Evolutionary conservation across 2,329 filamentous ascomycete species (phyloP).

Genomic region (Diatrype stigma): DNA sequence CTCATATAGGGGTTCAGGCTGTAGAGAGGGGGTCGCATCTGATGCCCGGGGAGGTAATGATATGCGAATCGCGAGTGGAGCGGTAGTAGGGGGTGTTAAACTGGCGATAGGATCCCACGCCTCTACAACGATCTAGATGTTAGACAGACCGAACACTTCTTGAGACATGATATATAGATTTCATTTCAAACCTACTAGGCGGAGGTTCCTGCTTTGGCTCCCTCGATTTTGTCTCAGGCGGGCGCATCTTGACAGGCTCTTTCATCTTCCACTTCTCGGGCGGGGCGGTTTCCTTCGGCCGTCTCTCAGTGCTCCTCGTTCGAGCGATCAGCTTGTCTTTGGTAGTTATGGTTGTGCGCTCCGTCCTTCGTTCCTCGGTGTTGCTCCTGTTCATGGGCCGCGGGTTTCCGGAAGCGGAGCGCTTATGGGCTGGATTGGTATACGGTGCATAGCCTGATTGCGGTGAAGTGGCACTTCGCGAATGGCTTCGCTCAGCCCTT

Average conservation of each 20-base stretch:
- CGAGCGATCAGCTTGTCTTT: slow-evolving; percentile 59
- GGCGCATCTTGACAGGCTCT: slow-evolving; percentile 39
- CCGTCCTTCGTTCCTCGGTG: slow-evolving; percentile 51
- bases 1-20: slow-evolving; percentile 64
- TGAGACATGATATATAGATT: background rate
- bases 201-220: slow-evolving; percentile 44
- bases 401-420: slow-evolving; percentile 53
- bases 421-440: slow-evolving; percentile 48
- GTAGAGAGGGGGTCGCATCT: slow-evolving; percentile 63
- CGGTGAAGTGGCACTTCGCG: slow-evolving; percentile 31
- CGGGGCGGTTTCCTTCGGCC: slow-evolving; percentile 27
- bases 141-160: slow-evolving; percentile 12
- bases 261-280: slow-evolving; percentile 30
- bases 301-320: slow-evolving; percentile 54
- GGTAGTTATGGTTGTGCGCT: slow-evolving; percentile 55
- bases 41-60: slow-evolving; percentile 70
- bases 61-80: slow-evolving; percentile 44
- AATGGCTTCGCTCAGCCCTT: slow-evolving; percentile 24
- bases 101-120: slow-evolving; percentile 78
- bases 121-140: slow-evolving; percentile 29
- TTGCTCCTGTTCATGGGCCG: slow-evolving; percentile 44
- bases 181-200: slow-evolving; percentile 38
- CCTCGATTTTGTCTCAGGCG: slow-evolving; percentile 40
- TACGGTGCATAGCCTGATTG: slow-evolving; percentile 29
- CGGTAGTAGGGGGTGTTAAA: slow-evolving; percentile 62